These are phyloP conservation scores for Saturnispora dispora DNA, from an alignment of 805 yeast genomes.

Conservation along the genomic window DNA sequence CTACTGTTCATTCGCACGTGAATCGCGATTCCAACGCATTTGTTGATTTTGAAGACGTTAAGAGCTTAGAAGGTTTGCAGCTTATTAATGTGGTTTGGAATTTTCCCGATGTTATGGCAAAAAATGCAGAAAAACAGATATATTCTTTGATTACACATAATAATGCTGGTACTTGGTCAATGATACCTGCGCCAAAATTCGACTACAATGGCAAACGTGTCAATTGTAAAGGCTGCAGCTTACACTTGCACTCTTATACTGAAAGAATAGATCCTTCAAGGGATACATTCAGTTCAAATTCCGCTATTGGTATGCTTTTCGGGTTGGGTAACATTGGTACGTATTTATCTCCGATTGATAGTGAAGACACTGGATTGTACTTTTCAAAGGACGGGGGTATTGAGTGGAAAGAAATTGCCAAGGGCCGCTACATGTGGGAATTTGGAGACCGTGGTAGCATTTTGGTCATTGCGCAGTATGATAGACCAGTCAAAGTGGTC, in stretches of 20 bases:
- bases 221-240: constrained; percentile 53
- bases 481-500: constrained; percentile 47
- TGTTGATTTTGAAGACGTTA: constrained; percentile 83
- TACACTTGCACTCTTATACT: constrained; percentile 84
- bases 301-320: constrained; percentile 81
- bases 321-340: constrained; percentile 94
- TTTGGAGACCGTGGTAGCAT: constrained; percentile 93
- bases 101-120: constrained; percentile 30
- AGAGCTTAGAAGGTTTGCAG: constrained; percentile 77
- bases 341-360: constrained; percentile 33
- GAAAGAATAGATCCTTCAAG: constrained; percentile 67
- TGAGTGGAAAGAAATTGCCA: constrained; percentile 71
- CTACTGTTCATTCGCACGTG: constrained; percentile 55
- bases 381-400: constrained; percentile 86
- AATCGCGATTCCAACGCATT: constrained; percentile 66
- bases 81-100: constrained; percentile 63
- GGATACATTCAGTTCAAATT: constrained; percentile 79
- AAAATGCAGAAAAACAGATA: constrained; percentile 39
- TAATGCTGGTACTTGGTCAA: constrained; percentile 87
- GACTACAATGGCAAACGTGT: constrained; percentile 54
- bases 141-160: constrained; percentile 73
- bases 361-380: constrained; percentile 50
- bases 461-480: constrained; percentile 58
- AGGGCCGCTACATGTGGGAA: constrained; percentile 85
- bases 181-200: constrained; percentile 55